phyloP scores from a whole-genome alignment of 306 rosid genomes.

The Rosa lucieae region DNA sequence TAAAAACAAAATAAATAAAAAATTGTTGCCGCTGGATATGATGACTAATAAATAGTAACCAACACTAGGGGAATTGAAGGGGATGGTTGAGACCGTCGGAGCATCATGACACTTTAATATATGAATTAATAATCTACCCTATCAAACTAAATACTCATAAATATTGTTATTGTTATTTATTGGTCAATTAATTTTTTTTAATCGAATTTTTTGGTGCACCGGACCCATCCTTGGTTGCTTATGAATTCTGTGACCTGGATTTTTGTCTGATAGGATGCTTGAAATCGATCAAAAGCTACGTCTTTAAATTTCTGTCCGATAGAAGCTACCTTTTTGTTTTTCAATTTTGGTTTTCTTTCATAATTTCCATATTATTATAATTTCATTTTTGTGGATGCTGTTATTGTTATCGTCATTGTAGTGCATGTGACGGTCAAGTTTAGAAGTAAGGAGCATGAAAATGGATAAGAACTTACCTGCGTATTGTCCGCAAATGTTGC shows the following conservation, averaged over 20 bases:
- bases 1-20: no score
- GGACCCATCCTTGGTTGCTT: neutral
- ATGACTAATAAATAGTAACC: neutral
- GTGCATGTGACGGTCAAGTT: no score
- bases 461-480: no score
- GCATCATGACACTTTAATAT: neutral
- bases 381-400: no score
- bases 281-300: no score
- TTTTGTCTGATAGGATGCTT: neutral
- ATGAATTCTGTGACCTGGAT: neutral
- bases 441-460: no score
- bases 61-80: neutral
- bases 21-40: neutral
- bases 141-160: conserved; percentile 13
- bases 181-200: neutral
- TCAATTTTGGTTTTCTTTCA: no score
- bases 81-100: neutral
- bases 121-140: conserved; percentile 9
- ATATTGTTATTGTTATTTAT: neutral
- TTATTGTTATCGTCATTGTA: no score
- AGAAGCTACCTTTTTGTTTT: no score
- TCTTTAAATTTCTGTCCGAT: no score
- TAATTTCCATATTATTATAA: no score
- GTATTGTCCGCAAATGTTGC: no score
- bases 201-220: neutral